phyloP scores from a whole-genome alignment of 148 eudicot species.

The Camellia granthamiana region DNA sequence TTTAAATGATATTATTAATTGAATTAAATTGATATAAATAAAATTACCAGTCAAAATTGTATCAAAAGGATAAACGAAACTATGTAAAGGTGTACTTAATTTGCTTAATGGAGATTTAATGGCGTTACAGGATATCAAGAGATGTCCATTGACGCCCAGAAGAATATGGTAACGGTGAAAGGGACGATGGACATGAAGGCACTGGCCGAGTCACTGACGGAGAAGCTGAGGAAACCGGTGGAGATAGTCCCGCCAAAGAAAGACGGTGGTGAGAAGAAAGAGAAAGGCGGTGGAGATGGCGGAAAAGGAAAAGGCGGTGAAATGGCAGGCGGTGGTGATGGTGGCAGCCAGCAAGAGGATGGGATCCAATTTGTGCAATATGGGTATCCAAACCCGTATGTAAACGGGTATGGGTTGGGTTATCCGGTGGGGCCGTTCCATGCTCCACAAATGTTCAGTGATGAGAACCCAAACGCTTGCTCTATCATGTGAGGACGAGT shows the following conservation, averaged over 20 bases:
- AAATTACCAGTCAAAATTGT: too few relatives aligned
- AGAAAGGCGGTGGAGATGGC: not conserved
- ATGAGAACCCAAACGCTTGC: constrained; percentile 32
- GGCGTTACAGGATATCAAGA: constrained; percentile 47
- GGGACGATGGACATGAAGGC: constrained; percentile 57
- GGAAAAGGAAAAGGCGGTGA: not conserved
- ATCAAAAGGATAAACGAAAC: not conserved
- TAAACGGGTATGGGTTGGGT: not conserved
- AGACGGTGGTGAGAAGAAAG: constrained; percentile 29
- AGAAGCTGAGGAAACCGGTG: constrained; percentile 47
- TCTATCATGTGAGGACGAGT: constrained; percentile 22
- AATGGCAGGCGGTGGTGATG: not conserved
- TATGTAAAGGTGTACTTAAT: not conserved
- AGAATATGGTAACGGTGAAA: constrained; percentile 56
- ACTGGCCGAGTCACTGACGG: constrained; percentile 38
- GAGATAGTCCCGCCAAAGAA: constrained; percentile 66
- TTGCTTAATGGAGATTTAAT: not conserved
- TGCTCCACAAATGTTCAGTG: constrained; percentile 21
- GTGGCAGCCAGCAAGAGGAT: constrained; percentile 19
- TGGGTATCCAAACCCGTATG: constrained; percentile 5
- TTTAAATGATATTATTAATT: too few relatives aligned
- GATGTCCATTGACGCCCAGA: constrained; percentile 49
- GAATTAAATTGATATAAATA: too few relatives aligned
- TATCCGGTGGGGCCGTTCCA: constrained; percentile 1
- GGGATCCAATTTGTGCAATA: not conserved